Evolutionary conservation across 345 rosid species (phyloP), one percentile per base, ranked within the genome.

Genomic region (Populus alba): DNA sequence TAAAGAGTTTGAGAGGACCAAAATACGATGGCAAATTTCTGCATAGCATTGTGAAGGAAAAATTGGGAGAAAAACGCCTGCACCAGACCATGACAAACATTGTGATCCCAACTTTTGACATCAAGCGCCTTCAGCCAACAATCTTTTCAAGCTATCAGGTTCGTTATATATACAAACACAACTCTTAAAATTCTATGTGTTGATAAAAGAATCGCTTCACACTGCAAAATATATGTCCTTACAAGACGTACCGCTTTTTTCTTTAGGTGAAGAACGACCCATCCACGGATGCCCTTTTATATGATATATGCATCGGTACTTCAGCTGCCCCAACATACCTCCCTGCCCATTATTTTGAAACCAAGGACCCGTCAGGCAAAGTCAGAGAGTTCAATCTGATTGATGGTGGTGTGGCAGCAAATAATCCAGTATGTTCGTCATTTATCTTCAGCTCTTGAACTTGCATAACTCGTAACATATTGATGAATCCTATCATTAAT

Each of bases 371-470:
- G 10, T 66, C 16, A 0, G 91, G 91, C 39, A 75, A 78, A 18
- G 77, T 79, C 8, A 85, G 72, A 75, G 83, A 78, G 29, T 93
- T 85, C 84, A 79, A 93, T 78, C 97, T 92, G 35, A 83, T 92
- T 15, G 98, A 93, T 27, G 95, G 95, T 0, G 95, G 98, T 53
- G 86, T 93, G 17, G 97, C 95, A 8, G 98, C 97, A 25, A 92
- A 92, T 71, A 90, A 92, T 76, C 96, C 90, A 77, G 87, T 92
- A 18, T 29, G 16, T 55, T 45, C 4, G 4, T 41, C 8, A 12
- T 25, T 13, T 38, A 1, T 13, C 59, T 49, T 45, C 17, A 41
- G 3, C 45, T 41, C 45, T 9, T 41, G 45, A 41, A 41, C 45
- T 41, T 12, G 35, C 35, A 33, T 3, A 33, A 33, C 35, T 33